Evolutionary conservation across 2,329 filamentous ascomycete genomes (phyloP).

Genomic region (Aspergillus caelatus): DNA sequence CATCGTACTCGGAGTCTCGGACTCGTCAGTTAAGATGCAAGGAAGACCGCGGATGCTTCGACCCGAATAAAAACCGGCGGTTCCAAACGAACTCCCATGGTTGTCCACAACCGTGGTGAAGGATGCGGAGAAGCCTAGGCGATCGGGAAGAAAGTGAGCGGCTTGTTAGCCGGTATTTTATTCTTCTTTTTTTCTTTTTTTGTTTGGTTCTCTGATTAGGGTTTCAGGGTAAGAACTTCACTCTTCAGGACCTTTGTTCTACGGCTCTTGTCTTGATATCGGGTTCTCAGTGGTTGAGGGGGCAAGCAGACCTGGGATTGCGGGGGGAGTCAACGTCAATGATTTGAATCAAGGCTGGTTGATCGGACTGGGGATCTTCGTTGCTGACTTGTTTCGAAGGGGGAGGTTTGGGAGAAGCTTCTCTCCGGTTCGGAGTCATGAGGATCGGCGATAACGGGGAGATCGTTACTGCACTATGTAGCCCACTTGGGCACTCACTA

Average conservation of each 20-base stretch:
- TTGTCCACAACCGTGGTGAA: not conserved
- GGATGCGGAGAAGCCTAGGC: not conserved
- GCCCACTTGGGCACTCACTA: not conserved
- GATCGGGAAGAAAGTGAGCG: not conserved
- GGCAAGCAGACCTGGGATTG: not conserved
- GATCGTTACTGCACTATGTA: not conserved
- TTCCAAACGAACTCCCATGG: not conserved
- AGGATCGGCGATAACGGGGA: constrained; percentile 10
- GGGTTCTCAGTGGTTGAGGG: not conserved
- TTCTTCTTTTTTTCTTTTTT: not conserved
- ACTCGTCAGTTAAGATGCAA: not conserved
- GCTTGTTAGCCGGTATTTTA: not conserved
- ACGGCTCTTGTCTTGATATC: not conserved
- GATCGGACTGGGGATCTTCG: constrained; percentile 3
- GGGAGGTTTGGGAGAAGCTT: constrained; percentile 5
- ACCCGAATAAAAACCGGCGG: constrained; percentile 5
- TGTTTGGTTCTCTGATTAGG: not conserved
- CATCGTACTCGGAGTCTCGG: no score
- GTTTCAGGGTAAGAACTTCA: not conserved
- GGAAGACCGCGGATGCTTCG: not conserved
- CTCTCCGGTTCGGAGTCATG: constrained; percentile 13
- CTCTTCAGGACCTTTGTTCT: not conserved
- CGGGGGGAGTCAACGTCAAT: not conserved
- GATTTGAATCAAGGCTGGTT: not conserved
- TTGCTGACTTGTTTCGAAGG: not conserved